These are phyloP conservation scores for Lunularia cruciata DNA, from an alignment of 225 moss, liverwort and hornwort genomes.

Conservation along the genomic window DNA sequence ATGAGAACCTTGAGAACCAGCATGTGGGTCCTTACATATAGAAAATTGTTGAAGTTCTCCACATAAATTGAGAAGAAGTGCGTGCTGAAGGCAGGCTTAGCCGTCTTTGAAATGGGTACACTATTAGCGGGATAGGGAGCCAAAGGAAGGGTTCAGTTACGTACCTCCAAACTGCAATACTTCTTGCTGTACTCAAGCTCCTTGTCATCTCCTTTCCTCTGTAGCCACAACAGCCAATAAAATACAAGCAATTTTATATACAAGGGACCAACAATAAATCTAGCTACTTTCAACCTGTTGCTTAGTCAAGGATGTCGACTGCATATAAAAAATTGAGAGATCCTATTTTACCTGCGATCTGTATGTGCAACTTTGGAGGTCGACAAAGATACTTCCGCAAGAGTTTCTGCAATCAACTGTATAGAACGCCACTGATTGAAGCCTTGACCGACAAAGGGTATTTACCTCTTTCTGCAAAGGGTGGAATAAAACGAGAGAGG, in stretches of 20 bases:
- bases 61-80: too few relatives aligned
- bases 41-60: too few relatives aligned
- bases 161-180: conserved; percentile 77
- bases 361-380: conserved; percentile 69
- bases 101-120: too few relatives aligned
- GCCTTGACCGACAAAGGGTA: conserved; percentile 79
- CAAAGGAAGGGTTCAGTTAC: too few relatives aligned
- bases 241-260: too few relatives aligned
- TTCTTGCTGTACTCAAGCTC: conserved; percentile 50
- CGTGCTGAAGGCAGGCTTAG: too few relatives aligned
- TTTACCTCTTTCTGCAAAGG: conserved; percentile 75
- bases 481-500: background rate
- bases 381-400: conserved; percentile 84
- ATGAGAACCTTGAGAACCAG: too few relatives aligned
- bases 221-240: conserved; percentile 16
- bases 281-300: too few relatives aligned
- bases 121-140: too few relatives aligned
- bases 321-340: background rate
- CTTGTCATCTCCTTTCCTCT: conserved; percentile 79
- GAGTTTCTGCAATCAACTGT: conserved; percentile 77
- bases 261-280: too few relatives aligned
- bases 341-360: conserved; percentile 61
- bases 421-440: conserved; percentile 84
- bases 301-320: background rate
- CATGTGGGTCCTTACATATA: too few relatives aligned